phyloP scores from a whole-genome alignment of 2,329 filamentous ascomycete genomes.

The Trichoderma sp. region DNA sequence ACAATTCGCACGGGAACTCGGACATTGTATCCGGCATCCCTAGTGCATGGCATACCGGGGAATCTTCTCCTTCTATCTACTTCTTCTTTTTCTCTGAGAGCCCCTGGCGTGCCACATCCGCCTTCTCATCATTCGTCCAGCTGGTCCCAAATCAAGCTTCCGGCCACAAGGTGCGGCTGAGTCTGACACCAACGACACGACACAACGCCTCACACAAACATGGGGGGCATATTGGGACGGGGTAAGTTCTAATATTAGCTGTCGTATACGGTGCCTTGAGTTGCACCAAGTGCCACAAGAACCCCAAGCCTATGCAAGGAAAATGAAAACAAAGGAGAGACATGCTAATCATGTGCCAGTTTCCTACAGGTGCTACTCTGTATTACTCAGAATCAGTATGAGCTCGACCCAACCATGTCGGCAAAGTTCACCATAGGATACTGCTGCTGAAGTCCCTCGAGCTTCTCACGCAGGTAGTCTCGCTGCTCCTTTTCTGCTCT shows the following conservation, averaged over 20 bases:
- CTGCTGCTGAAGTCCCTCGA: constrained; percentile 35
- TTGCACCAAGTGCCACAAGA: background rate
- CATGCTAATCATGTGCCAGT: background rate
- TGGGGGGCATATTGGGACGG: background rate
- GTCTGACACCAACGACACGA: background rate
- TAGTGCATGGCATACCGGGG: background rate
- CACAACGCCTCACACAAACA: background rate
- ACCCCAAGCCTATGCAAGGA: background rate
- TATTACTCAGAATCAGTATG: background rate
- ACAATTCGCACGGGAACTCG: background rate
- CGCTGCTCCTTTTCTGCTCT: constrained; percentile 46
- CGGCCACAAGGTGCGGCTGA: background rate
- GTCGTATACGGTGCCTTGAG: background rate
- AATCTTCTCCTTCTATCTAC: background rate
- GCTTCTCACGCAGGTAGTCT: constrained; percentile 41
- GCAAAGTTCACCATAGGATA: constrained; percentile 33
- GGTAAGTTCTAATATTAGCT: background rate
- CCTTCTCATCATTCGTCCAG: background rate
- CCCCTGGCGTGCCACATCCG: background rate
- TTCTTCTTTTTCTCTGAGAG: background rate
- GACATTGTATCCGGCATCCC: background rate
- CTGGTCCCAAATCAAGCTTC: background rate
- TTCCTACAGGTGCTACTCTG: background rate
- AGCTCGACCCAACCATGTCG: constrained; percentile 28
- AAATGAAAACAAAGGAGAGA: background rate